Conservation (phyloP, 495 filamentous ascomycete species). For the Penicillium cinerascens region DNA sequence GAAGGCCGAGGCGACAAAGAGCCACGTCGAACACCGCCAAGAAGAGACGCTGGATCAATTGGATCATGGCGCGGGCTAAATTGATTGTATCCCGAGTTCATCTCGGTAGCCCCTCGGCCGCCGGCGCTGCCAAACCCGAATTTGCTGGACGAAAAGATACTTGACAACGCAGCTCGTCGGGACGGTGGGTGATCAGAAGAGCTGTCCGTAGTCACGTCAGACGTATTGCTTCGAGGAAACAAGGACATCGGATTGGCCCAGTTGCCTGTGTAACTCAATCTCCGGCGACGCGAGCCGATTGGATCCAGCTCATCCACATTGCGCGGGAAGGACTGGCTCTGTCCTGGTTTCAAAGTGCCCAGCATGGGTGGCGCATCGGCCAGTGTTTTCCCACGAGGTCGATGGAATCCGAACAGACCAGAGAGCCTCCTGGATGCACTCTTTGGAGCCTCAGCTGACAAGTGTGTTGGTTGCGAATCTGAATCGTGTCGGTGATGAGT, state of each 20-base stretch:
- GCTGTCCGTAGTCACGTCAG: conserved; percentile 39
- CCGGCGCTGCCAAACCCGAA: conserved; percentile 41
- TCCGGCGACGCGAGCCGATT: conserved; percentile 59
- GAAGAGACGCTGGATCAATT: conserved; percentile 51
- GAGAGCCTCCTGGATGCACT: conserved; percentile 53
- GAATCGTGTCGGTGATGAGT: conserved; percentile 54
- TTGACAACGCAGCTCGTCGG: conserved; percentile 42
- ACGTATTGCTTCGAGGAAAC: conserved; percentile 45
- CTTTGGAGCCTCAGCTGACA: conserved; percentile 42
- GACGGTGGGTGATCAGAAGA: conserved; percentile 45
- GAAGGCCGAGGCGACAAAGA: conserved; percentile 70
- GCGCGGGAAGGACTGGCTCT: conserved; percentile 81
- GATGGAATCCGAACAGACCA: conserved; percentile 63
- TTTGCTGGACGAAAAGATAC: conserved; percentile 43
- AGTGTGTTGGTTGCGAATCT: conserved; percentile 29
- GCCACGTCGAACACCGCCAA: conserved; percentile 54
- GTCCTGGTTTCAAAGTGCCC: conserved; percentile 68
- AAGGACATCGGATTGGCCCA: conserved; percentile 57
- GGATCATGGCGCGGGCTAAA: conserved; percentile 59
- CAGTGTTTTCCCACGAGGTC: conserved; percentile 66
- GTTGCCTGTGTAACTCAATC: conserved; percentile 62
- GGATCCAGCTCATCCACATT: conserved; percentile 65
- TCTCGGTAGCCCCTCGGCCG: conserved; percentile 42
- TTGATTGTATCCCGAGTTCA: conserved; percentile 54
- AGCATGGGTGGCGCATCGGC: conserved; percentile 67